Base-by-base conservation (phyloP, 1,284 basidiomycete species). In the Naganishia albida region DNA sequence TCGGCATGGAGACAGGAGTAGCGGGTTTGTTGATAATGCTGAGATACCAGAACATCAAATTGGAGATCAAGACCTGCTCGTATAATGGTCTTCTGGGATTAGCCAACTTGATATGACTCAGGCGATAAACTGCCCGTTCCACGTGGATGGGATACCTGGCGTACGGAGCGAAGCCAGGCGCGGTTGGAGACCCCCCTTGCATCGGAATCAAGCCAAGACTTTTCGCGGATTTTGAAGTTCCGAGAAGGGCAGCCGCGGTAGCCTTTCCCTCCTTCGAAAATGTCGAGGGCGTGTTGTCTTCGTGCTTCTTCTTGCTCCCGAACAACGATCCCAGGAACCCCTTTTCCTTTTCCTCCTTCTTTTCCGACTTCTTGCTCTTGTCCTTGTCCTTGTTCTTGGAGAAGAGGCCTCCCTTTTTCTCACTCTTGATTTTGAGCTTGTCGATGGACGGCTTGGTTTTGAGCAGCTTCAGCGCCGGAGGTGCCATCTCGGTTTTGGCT, bases 31-130 rank as follows among this genome's bases (percentile, higher is more conserved):
- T 97, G 80, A 99, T 96, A 69, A 99, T 86, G n/a, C 92, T 91
- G 44, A 99, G 84, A 77, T 99, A 99, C 95, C 95, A 99, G 83
- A 99, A 99, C 94, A 98, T 99, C 71, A 99, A 83, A 78, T 99
- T 99, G 73, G 93, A 96, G 78, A 99, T 99, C 68, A 99, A 81
- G 56, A 99, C 95, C 78, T 99, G 95, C 81, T 99, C 96, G 74
- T 96, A 98, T 18, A 99, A 83, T 20, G 96, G 93, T 49, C 95
- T 84, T 60, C 96, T 85, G 12, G 95, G 94, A 78, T 99, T 98
- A 26, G 96, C 95, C 50, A 99, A 83, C 80, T 99, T 99, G 83
- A 99, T 98, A 76, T 99, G 95, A 76, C 90, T 93, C 57, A 99
- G 82, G 60, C 95, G 84, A 80, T 99, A 99, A 59, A 99, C 94